These are phyloP conservation scores for Oxyria digyna DNA, from an alignment of 148 eudicot genomes.

Conservation along the genomic window DNA sequence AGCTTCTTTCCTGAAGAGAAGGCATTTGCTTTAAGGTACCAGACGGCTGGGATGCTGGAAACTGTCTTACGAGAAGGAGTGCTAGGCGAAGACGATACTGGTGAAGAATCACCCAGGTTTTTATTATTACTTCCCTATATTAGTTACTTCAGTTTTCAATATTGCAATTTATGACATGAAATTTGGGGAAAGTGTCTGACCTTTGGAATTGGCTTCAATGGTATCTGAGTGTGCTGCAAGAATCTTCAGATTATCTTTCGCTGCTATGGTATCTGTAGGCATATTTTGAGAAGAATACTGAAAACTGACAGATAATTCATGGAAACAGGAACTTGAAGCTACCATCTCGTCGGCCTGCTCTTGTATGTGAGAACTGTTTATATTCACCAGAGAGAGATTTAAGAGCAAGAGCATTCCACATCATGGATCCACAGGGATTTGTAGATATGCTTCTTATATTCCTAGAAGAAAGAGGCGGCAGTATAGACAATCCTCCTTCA, in stretches of 20 bases:
- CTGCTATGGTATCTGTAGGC: neutral
- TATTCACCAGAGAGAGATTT: constrained; percentile 56
- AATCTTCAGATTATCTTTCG: neutral
- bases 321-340: constrained; percentile 68
- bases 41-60: constrained; percentile 96
- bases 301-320: too few species aligned
- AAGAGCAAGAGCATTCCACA: constrained; percentile 85
- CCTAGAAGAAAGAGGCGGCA: constrained; percentile 60
- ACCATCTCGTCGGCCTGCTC: constrained; percentile 75
- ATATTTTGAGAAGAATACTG: too few species aligned
- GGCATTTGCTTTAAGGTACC: constrained; percentile 89
- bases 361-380: constrained; percentile 91
- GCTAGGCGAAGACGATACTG: constrained; percentile 93
- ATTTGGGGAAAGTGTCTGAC: neutral
- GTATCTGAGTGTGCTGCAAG: neutral
- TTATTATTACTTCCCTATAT: constrained; percentile 7
- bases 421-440: constrained; percentile 74
- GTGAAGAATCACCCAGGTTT: constrained; percentile 86
- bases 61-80: constrained; percentile 78
- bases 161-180: neutral
- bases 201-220: neutral
- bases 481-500: constrained; percentile 30
- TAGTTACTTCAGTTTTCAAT: neutral
- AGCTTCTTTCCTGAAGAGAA: constrained; percentile 69
- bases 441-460: constrained; percentile 79